phyloP scores from a whole-genome alignment of 768 basidiomycete species.

The Clathrus columnatus region DNA sequence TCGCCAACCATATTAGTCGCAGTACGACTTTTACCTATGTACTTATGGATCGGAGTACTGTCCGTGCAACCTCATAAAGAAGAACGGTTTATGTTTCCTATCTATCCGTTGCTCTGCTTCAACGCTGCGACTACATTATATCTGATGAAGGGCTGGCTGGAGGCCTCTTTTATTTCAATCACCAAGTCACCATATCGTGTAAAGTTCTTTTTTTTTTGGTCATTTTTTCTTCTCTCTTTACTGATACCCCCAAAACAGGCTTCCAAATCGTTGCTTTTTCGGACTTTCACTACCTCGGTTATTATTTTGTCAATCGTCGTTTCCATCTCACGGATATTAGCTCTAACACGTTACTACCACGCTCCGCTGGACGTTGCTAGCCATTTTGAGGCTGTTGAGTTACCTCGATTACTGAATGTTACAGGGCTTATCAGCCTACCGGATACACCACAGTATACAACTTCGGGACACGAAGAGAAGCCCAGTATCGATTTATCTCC shows the following conservation, averaged over 20 bases:
- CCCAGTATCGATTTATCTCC: slow-evolving; percentile 56
- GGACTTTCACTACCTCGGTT: slow-evolving; percentile 62
- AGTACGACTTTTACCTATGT: slow-evolving; percentile 77
- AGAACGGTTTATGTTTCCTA: slow-evolving; percentile 97
- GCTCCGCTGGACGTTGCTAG: slow-evolving; percentile 68
- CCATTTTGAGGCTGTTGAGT: slow-evolving; percentile 66
- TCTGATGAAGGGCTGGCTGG: slow-evolving; percentile 80
- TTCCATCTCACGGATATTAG: slow-evolving; percentile 73
- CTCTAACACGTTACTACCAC: slow-evolving; percentile 84
- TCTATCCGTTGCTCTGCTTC: slow-evolving; percentile 85
- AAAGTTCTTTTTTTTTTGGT: slow-evolving; percentile 21
- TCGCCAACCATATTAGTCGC: slow-evolving; percentile 74
- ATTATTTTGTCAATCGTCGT: slow-evolving; percentile 57
- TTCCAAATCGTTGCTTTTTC: slow-evolving; percentile 66
- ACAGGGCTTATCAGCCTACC: slow-evolving; percentile 53
- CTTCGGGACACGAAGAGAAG: slow-evolving; percentile 29
- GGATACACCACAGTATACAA: slow-evolving; percentile 25
- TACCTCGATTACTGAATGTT: slow-evolving; percentile 72
- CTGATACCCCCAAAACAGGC: slow-evolving; percentile 40
- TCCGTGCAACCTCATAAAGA: slow-evolving; percentile 89
- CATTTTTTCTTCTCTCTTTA: background rate
- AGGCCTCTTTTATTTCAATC: slow-evolving; percentile 58
- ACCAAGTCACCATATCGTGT: slow-evolving; percentile 86
- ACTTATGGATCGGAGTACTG: slow-evolving; percentile 83
- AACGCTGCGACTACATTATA: slow-evolving; percentile 89